phyloP scores from a whole-genome alignment of 2,329 filamentous ascomycete species.

The Cladosporium sp. region DNA sequence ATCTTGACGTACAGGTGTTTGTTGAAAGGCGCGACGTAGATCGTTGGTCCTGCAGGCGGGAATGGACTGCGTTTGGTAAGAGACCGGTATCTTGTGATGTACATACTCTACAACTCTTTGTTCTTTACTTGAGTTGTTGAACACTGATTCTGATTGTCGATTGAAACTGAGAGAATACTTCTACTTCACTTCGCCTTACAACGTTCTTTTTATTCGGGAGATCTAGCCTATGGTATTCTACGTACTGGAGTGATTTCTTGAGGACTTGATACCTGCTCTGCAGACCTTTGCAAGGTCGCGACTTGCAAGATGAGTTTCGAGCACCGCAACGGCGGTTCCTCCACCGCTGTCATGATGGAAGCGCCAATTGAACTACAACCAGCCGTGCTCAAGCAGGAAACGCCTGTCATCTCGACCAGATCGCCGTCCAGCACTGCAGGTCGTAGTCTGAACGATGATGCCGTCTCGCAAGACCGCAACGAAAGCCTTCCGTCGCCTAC shows the following conservation, averaged over 20 bases:
- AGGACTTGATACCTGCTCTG: too few relatives aligned
- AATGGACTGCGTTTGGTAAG: neutral
- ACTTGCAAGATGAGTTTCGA: slow-evolving; percentile 15
- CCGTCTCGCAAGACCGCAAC: slow-evolving; percentile 23
- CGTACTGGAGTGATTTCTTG: too few relatives aligned
- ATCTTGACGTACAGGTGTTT: neutral
- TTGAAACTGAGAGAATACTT: too few relatives aligned
- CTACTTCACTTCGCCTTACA: too few relatives aligned
- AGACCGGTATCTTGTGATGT: too few relatives aligned
- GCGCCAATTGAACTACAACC: slow-evolving; percentile 25
- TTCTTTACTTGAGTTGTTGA: too few relatives aligned
- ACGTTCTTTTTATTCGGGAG: too few relatives aligned
- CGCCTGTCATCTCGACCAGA: slow-evolving; percentile 14
- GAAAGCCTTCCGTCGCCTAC: slow-evolving; percentile 45
- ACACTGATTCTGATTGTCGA: too few relatives aligned
- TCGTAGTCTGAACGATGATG: neutral
- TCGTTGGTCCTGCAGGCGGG: neutral
- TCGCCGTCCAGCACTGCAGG: slow-evolving; percentile 19
- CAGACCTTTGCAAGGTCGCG: neutral
- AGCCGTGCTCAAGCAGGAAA: slow-evolving; percentile 17
- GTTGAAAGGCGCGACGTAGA: neutral
- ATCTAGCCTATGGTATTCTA: too few relatives aligned
- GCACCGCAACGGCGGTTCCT: slow-evolving; percentile 22
- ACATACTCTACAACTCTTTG: too few relatives aligned
- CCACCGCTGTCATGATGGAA: slow-evolving; percentile 25